Evolutionary conservation across 345 rosid genomes (phyloP).

Genomic region (Ailanthus altissimus): DNA sequence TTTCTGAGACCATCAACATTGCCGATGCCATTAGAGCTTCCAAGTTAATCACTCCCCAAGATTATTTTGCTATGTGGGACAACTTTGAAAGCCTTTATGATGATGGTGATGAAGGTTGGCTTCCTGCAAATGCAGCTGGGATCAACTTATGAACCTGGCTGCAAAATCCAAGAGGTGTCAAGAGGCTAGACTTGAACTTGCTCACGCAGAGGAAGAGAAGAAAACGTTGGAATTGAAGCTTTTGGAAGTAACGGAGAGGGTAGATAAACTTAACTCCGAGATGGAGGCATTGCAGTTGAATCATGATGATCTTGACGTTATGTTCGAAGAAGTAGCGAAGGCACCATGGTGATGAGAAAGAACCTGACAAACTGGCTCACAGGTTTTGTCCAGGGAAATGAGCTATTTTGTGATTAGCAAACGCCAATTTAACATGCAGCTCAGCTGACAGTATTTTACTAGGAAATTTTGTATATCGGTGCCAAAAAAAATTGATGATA

Average conservation of each 20-base stretch:
- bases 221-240: slow-evolving; percentile 27
- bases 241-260: slow-evolving; percentile 18
- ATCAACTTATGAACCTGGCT: slow-evolving; percentile 28
- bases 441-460: background rate
- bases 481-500: background rate
- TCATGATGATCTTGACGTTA: slow-evolving; percentile 3
- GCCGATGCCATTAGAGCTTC: slow-evolving; percentile 49
- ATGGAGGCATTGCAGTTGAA: slow-evolving; percentile 19
- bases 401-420: background rate
- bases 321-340: slow-evolving; percentile 34
- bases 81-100: slow-evolving; percentile 36
- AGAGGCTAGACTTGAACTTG: slow-evolving; percentile 27
- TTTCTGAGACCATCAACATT: slow-evolving; percentile 29
- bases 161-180: slow-evolving; percentile 23
- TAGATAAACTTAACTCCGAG: slow-evolving; percentile 22
- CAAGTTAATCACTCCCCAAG: slow-evolving; percentile 24
- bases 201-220: slow-evolving; percentile 20
- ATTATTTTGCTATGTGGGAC: slow-evolving; percentile 32
- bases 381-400: background rate
- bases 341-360: slow-evolving; percentile 33
- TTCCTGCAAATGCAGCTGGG: slow-evolving; percentile 30
- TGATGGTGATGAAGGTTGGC: slow-evolving; percentile 42
- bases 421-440: background rate
- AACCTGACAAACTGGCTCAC: background rate
- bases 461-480: background rate